These are phyloP conservation scores for Dendrobium chrysotoxum DNA, from an alignment of 106 monocot species.

Conservation along the genomic window DNA sequence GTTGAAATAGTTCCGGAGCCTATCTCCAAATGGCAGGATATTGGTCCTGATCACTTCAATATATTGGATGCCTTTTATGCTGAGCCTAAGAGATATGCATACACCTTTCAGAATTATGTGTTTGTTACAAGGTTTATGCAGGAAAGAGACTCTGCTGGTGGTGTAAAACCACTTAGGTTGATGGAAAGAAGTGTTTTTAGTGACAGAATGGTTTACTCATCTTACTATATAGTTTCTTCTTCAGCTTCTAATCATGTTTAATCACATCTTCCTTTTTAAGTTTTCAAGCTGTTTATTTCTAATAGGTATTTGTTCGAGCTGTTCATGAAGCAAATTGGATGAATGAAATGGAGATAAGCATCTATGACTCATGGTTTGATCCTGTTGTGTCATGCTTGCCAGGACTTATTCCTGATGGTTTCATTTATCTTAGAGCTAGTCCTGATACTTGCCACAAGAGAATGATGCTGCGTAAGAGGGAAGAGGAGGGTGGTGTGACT, in stretches of 20 bases:
- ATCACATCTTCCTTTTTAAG: slow-evolving; percentile 18
- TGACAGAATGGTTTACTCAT: slow-evolving; percentile 69
- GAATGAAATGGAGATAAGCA: slow-evolving; percentile 96
- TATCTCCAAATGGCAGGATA: slow-evolving; percentile 82
- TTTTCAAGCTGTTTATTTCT: background rate
- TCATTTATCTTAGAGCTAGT: slow-evolving; percentile 94
- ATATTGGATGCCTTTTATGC: slow-evolving; percentile 91
- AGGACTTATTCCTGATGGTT: slow-evolving; percentile 90
- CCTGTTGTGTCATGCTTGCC: slow-evolving; percentile 80
- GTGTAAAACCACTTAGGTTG: slow-evolving; percentile 78
- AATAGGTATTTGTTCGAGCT: slow-evolving; percentile 88
- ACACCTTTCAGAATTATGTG: slow-evolving; percentile 96
- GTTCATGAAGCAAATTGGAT: slow-evolving; percentile 99
- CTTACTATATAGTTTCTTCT: background rate
- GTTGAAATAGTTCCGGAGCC: slow-evolving; percentile 96
- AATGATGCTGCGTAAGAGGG: slow-evolving; percentile 76
- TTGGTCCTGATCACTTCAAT: slow-evolving; percentile 94
- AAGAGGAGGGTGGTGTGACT: slow-evolving; percentile 83
- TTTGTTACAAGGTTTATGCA: slow-evolving; percentile 97
- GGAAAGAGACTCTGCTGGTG: slow-evolving; percentile 74
- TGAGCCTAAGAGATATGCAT: slow-evolving; percentile 90
- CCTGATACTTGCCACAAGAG: slow-evolving; percentile 98
- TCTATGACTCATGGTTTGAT: slow-evolving; percentile 98
- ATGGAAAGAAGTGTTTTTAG: slow-evolving; percentile 98
- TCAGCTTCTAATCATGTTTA: background rate